phyloP scores from a whole-genome alignment of 2,329 filamentous ascomycete genomes.

The Aspergillus sergii region DNA sequence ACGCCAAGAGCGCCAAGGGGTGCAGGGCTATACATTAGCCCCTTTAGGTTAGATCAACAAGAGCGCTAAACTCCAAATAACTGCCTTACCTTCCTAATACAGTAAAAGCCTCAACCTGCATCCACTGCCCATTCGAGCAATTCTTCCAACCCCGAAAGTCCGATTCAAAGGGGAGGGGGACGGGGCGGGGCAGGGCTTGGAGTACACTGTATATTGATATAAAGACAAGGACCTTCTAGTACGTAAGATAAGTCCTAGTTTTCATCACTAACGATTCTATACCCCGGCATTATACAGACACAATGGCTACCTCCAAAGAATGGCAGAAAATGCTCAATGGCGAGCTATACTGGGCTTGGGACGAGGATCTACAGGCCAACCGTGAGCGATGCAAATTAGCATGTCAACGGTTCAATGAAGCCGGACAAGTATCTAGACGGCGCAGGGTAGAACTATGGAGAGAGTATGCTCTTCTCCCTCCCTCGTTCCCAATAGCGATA shows the following conservation, averaged over 20 bases:
- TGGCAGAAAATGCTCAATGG: slow-evolving; percentile 33
- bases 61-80: no score
- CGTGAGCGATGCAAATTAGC: slow-evolving; percentile 30
- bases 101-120: background rate
- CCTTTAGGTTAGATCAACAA: no score
- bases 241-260: no score
- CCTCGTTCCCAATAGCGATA: background rate
- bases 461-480: slow-evolving; percentile 15
- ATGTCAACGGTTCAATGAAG: slow-evolving; percentile 30
- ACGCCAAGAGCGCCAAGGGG: background rate
- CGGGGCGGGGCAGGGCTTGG: no score
- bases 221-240: no score
- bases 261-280: background rate
- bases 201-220: no score
- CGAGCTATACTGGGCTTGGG: slow-evolving; percentile 30
- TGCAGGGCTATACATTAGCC: no score
- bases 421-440: slow-evolving; percentile 24
- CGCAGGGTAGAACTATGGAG: slow-evolving; percentile 29
- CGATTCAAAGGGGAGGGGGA: no score
- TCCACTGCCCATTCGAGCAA: background rate
- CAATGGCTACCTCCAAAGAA: slow-evolving; percentile 29
- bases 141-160: background rate
- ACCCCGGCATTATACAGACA: background rate
- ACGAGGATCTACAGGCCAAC: slow-evolving; percentile 30
- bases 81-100: background rate